Evolutionary conservation across 2,329 filamentous ascomycete species (phyloP), one percentile per base, ranked within the genome.

Genomic region (Penicillium concentricum): DNA sequence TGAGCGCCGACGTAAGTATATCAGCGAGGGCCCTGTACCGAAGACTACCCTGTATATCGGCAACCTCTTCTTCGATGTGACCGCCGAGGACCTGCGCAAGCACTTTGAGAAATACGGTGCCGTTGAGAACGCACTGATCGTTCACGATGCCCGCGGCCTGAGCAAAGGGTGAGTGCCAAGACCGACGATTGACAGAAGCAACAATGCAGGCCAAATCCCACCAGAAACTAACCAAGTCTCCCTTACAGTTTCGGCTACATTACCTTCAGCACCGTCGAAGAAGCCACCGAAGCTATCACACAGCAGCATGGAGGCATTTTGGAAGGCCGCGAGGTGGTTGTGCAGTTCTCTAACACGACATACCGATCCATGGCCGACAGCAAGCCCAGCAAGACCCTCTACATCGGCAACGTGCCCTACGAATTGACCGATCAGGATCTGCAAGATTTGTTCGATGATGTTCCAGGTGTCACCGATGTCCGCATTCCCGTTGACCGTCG

Each of bases 341-440:
- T 88, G 49, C 84, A 88, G 67, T 88, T 80, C 69, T 82, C 86
- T 61, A 64, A 63, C 42, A 58, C 51, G 16, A 28, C 13, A 2
- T 41, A 52, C 53, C 69, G 67, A 26, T 28, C 38, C 38, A 4
- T 18, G 47, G 69, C 60, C 50, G 60, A 60, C 2, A 8, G 1
- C 51, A 51, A 60, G 39, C 86, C 87, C 3, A 82, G 83, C 50
- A 84, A 82, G 69, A 90, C 87, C 1, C 77, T 96, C 34, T 96
- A 89, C 79, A 84, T 96, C 65, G 91, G 91, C 64, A 94, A 94
- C 78, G 85, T 96, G 75, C 87, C 90, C 12, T 94, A 89, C 70
- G 89, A 95, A 76, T 88, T 92, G 78, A 89, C 88, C 9, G 91
- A 96, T 69, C 84, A 84, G 52, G 91, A 96, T 68, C 80, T 96